Evolutionary conservation across 2,329 filamentous ascomycete species (phyloP).

Genomic region (Claviceps quebecensis): DNA sequence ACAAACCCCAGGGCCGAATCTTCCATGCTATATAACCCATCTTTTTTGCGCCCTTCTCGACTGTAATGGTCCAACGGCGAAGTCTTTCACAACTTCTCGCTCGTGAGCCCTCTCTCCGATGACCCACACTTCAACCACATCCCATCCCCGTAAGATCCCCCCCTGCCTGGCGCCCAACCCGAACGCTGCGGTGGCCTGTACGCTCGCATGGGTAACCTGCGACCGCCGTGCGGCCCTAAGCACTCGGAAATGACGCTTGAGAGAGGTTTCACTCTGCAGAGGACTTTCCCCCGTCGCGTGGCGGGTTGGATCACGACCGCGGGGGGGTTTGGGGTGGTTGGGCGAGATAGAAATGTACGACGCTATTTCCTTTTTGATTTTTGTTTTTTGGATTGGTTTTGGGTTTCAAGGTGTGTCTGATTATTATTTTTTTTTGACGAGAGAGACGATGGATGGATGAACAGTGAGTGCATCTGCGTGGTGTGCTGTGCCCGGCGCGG

Average conservation of each 20-base stretch:
- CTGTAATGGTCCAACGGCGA: slow-evolving; percentile 52
- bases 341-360: slow-evolving; percentile 41
- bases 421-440: too few species aligned
- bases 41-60: slow-evolving; percentile 14
- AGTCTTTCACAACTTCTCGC: slow-evolving; percentile 39
- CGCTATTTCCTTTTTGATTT: slow-evolving; percentile 25
- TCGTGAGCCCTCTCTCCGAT: not conserved
- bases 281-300: slow-evolving; percentile 55
- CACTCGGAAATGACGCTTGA: slow-evolving; percentile 54
- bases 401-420: not conserved
- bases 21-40: slow-evolving; percentile 11
- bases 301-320: slow-evolving; percentile 54
- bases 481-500: too few species aligned
- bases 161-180: slow-evolving; percentile 47
- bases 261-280: slow-evolving; percentile 63
- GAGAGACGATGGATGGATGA: too few species aligned
- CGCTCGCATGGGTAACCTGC: slow-evolving; percentile 55
- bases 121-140: slow-evolving; percentile 20
- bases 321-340: slow-evolving; percentile 42
- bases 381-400: not conserved
- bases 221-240: slow-evolving; percentile 48
- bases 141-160: slow-evolving; percentile 43
- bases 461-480: too few species aligned
- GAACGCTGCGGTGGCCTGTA: slow-evolving; percentile 50
- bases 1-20: not conserved